Evolutionary conservation across 2,329 filamentous ascomycete species (phyloP).

Genomic region (Amauroascus verrucosus): DNA sequence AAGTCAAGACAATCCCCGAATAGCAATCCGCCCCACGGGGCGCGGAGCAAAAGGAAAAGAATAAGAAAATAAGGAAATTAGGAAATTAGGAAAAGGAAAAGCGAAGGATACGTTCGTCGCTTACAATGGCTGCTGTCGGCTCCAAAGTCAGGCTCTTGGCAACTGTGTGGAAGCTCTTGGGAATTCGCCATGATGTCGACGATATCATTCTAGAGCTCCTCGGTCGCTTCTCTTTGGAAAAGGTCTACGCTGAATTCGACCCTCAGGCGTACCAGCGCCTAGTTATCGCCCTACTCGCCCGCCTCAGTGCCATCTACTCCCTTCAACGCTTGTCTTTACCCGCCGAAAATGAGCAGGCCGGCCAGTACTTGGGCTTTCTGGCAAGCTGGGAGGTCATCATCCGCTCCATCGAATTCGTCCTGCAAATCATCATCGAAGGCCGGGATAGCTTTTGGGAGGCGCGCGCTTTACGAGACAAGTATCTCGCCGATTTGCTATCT

Average conservation of each 20-base stretch:
- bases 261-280: constrained; percentile 30
- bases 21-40: constrained; percentile 3
- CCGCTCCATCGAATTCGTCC: constrained; percentile 32
- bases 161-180: constrained; percentile 30
- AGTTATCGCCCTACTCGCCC: constrained; percentile 29
- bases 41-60: neutral
- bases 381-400: constrained; percentile 35
- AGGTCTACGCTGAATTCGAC: constrained; percentile 30
- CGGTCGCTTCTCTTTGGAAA: constrained; percentile 36
- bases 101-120: neutral
- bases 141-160: constrained; percentile 31
- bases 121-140: constrained; percentile 19
- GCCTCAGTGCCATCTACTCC: constrained; percentile 34
- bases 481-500: constrained; percentile 32
- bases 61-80: neutral
- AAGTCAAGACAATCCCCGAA: too few relatives aligned
- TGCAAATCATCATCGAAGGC: constrained; percentile 31
- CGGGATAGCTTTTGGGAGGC: constrained; percentile 29
- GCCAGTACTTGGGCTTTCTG: constrained; percentile 32
- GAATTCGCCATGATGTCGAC: constrained; percentile 34
- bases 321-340: constrained; percentile 36
- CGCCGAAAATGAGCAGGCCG: constrained; percentile 27
- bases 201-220: constrained; percentile 36
- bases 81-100: neutral
- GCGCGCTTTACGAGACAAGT: constrained; percentile 28